These are phyloP conservation scores for Adiantum capillusveneris DNA, from an alignment of 75 land plant genomes.

Conservation along the genomic window DNA sequence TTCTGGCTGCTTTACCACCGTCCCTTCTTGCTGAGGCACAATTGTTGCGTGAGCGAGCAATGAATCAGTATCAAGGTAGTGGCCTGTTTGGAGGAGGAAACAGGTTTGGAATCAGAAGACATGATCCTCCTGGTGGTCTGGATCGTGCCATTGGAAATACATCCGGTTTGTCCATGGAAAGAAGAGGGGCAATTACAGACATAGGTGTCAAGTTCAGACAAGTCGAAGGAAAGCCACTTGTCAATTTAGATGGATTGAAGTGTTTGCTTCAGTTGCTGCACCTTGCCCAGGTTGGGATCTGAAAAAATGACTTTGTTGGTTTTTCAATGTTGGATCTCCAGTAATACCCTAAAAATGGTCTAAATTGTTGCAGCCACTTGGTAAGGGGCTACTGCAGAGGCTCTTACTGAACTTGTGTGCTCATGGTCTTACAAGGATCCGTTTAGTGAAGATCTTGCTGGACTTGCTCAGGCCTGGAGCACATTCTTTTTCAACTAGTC, in stretches of 20 bases:
- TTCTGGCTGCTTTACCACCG: conserved; percentile 31
- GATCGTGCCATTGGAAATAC: conserved; percentile 2
- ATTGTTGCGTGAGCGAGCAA: conserved; percentile 33
- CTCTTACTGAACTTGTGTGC: conserved; percentile 34
- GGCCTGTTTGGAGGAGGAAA: conserved; percentile 25
- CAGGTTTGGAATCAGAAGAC: conserved; percentile 17
- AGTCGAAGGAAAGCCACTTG: conserved; percentile 38
- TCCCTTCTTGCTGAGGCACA: conserved; percentile 43
- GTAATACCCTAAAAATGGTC: too few species aligned
- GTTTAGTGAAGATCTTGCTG: conserved; percentile 26
- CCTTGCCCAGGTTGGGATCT: conserved; percentile 30
- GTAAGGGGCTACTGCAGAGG: conserved; percentile 32
- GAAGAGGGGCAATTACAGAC: conserved; percentile 14
- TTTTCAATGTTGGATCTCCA: too few species aligned
- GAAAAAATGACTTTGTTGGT: background rate
- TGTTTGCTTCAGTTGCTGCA: conserved; percentile 30
- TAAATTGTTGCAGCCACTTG: conserved; percentile 20
- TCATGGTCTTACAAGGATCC: conserved; percentile 29
- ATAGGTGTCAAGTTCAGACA: conserved; percentile 15
- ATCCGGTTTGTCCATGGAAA: conserved; percentile 19
- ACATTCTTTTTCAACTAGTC: conserved; percentile 10
- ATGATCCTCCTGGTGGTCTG: conserved; percentile 1
- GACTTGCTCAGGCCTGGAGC: conserved; percentile 42
- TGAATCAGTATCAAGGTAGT: conserved; percentile 32
- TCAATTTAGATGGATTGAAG: conserved; percentile 31